Evolutionary conservation across 1,284 basidiomycete species (phyloP), one percentile per base, ranked within the genome.

Genomic region (Phellopilus nigrolimitatus): DNA sequence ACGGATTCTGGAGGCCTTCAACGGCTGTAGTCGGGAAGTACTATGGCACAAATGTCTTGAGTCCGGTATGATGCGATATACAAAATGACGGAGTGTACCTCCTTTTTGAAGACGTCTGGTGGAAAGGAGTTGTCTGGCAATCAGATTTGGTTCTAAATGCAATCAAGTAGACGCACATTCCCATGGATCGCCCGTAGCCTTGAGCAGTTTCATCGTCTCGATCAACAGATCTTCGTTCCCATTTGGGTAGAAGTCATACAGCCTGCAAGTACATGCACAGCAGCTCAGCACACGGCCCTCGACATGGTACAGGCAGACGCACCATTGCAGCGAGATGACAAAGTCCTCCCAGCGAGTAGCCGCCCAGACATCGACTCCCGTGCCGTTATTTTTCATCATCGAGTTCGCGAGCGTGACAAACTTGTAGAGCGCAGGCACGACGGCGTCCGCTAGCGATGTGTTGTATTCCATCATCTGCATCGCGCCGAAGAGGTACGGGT

Each of bases 311-410:
- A n/a, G n/a, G n/a, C n/a, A n/a, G n/a, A 51, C 62, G 37, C 57
- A 77, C 78, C 78, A 80, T 61, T 79, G 75, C 55, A 79, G 56
- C 27, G 67, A 63, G 9, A 78, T 74, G 31, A 76, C 74, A 57
- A 78, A 79, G 57, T 80, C 78, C 60, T 79, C 75, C 78, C 77
- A 80, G 30, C 79, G 73, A 0, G 78, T 77, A 34, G 68, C 66
- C 10, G 74, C 65, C 78, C 78, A 80, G n/a, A 68, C 62, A 22
- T 79, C 78, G 7, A 78, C 68, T 15, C 78, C 79, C 58, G 71
- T 59, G 15, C 73, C 74, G n/a, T n/a, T n/a, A 43, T 70, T 69
- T 51, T 74, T 70, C 37, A 80, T 64, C 78, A 80, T 80, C 7
- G 65, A 68, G 58, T 80, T 79, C 25, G 79, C 76, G n/a, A 80